Percentiles rank a stretch among this genome's conserved stretches.
These are phyloP conservation scores for Pholiota microspora DNA, from an alignment of 768 basidiomycete genomes.

Conservation along the genomic window DNA sequence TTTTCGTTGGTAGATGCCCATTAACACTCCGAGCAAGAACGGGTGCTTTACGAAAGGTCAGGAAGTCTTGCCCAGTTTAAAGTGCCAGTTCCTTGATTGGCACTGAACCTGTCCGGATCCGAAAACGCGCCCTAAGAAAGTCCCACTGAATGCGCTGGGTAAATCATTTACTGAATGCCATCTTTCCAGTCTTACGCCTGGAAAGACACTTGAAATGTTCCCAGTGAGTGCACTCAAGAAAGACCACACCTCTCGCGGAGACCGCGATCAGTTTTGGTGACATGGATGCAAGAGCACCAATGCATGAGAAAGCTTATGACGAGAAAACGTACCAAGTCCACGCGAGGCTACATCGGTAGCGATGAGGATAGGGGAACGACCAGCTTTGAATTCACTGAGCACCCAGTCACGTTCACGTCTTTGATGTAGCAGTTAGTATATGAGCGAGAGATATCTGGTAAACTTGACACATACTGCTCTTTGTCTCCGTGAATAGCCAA, in stretches of 20 bases:
- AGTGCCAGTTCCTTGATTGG: slow-evolving; percentile 30
- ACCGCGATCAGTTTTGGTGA: slow-evolving; percentile 20
- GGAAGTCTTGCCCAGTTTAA: slow-evolving; percentile 29
- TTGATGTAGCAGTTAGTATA: no score
- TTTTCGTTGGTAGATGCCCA: slow-evolving; percentile 41
- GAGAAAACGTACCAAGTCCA: slow-evolving; percentile 92
- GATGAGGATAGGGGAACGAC: slow-evolving; percentile 95
- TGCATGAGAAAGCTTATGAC: slow-evolving; percentile 21
- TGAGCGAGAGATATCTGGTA: no score
- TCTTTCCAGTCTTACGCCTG: slow-evolving; percentile 19
- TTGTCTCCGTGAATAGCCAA: slow-evolving; percentile 99
- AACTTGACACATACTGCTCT: slow-evolving; percentile 75
- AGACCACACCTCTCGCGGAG: slow-evolving; percentile 17
- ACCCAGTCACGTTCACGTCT: slow-evolving; percentile 99
- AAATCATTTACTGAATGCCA: slow-evolving; percentile 16
- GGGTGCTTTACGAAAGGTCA: slow-evolving; percentile 38
- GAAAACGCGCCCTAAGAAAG: slow-evolving; percentile 33
- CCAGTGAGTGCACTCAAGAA: slow-evolving; percentile 22
- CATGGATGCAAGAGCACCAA: slow-evolving; percentile 27
- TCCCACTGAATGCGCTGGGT: slow-evolving; percentile 23
- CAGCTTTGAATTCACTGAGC: slow-evolving; percentile 95
- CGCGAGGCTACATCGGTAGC: slow-evolving; percentile 99
- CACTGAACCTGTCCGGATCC: slow-evolving; percentile 39
- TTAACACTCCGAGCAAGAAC: slow-evolving; percentile 33
- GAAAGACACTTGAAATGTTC: slow-evolving; percentile 18